phyloP scores from a whole-genome alignment of 2,329 filamentous ascomycete genomes.

The Knufia petricola region DNA sequence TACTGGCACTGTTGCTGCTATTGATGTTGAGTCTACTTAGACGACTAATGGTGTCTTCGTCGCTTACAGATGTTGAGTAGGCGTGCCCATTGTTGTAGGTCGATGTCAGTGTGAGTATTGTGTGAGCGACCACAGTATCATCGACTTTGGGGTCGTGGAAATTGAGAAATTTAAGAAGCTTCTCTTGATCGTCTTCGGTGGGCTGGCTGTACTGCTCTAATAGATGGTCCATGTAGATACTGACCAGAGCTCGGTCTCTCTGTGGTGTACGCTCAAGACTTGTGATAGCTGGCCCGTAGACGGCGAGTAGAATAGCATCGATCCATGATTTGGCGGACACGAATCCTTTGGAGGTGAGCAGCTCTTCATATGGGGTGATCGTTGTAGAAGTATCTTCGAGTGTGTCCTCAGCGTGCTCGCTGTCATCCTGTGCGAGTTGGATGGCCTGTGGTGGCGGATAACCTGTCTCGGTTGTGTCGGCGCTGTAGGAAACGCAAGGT shows the following conservation, averaged over 20 bases:
- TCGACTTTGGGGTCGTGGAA: not conserved
- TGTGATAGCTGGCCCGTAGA: not conserved
- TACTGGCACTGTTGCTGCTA: too few species aligned
- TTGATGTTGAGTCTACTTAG: too few species aligned
- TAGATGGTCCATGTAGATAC: not conserved
- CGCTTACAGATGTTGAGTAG: not conserved
- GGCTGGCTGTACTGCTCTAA: not conserved
- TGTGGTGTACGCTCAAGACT: not conserved
- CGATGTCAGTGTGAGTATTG: not conserved
- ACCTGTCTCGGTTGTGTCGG: too few species aligned
- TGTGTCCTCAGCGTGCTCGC: not conserved
- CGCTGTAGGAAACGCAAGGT: too few species aligned
- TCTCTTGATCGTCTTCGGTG: not conserved
- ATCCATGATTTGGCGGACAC: not conserved
- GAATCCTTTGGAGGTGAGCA: not conserved
- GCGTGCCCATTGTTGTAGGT: not conserved
- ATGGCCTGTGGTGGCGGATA: too few species aligned
- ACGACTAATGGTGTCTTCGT: not conserved
- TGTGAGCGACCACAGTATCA: not conserved
- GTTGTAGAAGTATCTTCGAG: not conserved
- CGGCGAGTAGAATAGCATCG: not conserved
- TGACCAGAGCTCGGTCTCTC: not conserved
- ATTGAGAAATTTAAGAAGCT: not conserved
- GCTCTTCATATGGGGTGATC: not conserved
- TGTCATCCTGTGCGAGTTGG: too few species aligned